phyloP scores from a whole-genome alignment of 768 basidiomycete genomes.

The Phaeotremella fagi region DNA sequence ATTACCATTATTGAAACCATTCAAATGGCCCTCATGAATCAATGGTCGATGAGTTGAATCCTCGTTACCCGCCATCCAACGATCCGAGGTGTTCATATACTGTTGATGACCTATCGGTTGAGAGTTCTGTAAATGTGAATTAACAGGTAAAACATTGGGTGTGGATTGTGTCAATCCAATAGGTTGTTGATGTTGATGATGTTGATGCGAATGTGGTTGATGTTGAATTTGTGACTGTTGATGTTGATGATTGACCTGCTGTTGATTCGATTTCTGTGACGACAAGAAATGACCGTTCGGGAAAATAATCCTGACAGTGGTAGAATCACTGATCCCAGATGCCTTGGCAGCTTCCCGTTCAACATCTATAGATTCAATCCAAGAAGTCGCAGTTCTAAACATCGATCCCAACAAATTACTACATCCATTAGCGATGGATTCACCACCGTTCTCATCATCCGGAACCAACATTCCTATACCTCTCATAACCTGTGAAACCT shows the following conservation, averaged over 20 bases:
- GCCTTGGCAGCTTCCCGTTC: not conserved
- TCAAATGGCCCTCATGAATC: too few relatives aligned
- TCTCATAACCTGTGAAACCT: slow-evolving; percentile 14
- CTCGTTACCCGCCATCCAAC: slow-evolving; percentile 29
- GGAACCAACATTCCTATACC: slow-evolving; percentile 4
- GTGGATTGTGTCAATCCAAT: not conserved
- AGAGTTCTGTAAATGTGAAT: too few relatives aligned
- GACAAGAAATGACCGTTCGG: not conserved
- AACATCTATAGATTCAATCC: slow-evolving; percentile 15
- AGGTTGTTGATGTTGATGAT: not conserved
- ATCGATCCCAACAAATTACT: slow-evolving; percentile 37
- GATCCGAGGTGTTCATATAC: slow-evolving; percentile 37
- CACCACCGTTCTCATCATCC: slow-evolving; percentile 7
- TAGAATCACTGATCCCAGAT: not conserved
- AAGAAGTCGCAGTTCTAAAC: slow-evolving; percentile 29
- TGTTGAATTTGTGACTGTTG: not conserved
- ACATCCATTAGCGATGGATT: slow-evolving; percentile 31
- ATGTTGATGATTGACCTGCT: not conserved
- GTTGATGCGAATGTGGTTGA: not conserved
- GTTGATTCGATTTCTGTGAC: not conserved
- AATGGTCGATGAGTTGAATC: not conserved
- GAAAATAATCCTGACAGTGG: not conserved
- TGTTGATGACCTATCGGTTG: too few relatives aligned
- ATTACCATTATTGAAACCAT: too few relatives aligned
- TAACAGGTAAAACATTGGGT: not conserved